A percentile compares a stretch with the other conserved stretches of the same genome.
phyloP scores from a whole-genome alignment of 768 basidiomycete genomes.

The Dacryopinax primogenitus region DNA sequence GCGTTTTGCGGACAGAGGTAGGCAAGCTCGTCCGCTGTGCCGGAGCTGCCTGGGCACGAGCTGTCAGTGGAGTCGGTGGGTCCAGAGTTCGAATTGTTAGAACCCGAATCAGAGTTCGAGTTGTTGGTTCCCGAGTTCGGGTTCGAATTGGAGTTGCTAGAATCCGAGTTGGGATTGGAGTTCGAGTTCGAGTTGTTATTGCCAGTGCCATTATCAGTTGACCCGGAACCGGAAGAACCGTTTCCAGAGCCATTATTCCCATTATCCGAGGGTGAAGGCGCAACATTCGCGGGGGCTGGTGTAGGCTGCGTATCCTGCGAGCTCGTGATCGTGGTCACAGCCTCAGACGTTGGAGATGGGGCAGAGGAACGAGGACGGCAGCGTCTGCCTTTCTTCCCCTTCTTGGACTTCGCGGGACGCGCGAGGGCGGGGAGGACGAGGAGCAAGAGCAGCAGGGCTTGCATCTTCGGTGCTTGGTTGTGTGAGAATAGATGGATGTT shows the following conservation, averaged over 20 bases:
- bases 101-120: neutral
- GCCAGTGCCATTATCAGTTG: too few species aligned
- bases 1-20: constrained; percentile 40
- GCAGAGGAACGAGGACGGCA: neutral
- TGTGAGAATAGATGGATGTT: too few species aligned
- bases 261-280: too few species aligned
- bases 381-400: neutral
- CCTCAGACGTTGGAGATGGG: too few species aligned
- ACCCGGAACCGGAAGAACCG: too few species aligned
- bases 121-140: neutral
- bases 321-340: too few species aligned
- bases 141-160: neutral
- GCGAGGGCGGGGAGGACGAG: neutral
- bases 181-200: too few species aligned
- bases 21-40: neutral
- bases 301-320: too few species aligned
- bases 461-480: neutral
- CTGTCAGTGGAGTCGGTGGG: neutral
- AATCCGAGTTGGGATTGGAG: neutral
- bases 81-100: neutral
- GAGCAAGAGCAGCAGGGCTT: neutral
- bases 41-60: neutral
- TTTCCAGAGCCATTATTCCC: too few species aligned
- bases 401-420: neutral
- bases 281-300: too few species aligned